phyloP scores from a whole-genome alignment of 2,329 filamentous ascomycete species.

The Exophiala sideris region DNA sequence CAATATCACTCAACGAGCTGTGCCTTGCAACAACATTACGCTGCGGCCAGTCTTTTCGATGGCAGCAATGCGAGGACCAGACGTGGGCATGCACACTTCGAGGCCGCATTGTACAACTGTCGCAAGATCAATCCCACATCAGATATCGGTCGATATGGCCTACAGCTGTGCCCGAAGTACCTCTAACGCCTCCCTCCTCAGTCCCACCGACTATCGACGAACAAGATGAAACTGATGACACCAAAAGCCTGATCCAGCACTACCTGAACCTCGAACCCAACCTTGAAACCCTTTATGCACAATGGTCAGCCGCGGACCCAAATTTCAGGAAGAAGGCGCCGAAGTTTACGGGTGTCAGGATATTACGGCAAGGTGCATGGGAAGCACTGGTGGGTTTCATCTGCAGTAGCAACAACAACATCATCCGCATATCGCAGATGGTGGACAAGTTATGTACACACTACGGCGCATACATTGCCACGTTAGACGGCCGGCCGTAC shows the following conservation, averaged over 20 bases:
- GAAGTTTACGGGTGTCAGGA: conserved; percentile 84
- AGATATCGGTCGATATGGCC: conserved; percentile 72
- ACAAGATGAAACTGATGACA: conserved; percentile 50
- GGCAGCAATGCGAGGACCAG: conserved; percentile 74
- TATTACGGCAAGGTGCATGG: conserved; percentile 93
- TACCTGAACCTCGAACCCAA: conserved; percentile 87
- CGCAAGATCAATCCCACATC: conserved; percentile 73
- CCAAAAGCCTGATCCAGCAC: conserved; percentile 68
- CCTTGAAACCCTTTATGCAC: conserved; percentile 69
- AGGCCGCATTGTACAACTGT: conserved; percentile 78
- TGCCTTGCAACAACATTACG: conserved; percentile 92
- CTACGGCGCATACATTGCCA: conserved; percentile 74
- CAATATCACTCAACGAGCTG: conserved; percentile 76
- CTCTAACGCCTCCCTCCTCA: conserved; percentile 39
- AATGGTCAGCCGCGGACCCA: conserved; percentile 80
- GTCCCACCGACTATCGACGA: conserved; percentile 34
- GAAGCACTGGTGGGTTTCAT: conserved; percentile 92
- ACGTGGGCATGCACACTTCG: conserved; percentile 89
- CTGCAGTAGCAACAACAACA: conserved; percentile 99
- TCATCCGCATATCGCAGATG: conserved; percentile 92
- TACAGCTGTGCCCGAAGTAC: conserved; percentile 26
- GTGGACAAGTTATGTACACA: conserved; percentile 83
- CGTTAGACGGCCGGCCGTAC: conserved; percentile 67
- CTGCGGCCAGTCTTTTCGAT: conserved; percentile 92
- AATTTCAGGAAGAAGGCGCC: conserved; percentile 88